Base-by-base conservation (phyloP, 139 green algal genomes). In the Tetraselmis striata region DNA sequence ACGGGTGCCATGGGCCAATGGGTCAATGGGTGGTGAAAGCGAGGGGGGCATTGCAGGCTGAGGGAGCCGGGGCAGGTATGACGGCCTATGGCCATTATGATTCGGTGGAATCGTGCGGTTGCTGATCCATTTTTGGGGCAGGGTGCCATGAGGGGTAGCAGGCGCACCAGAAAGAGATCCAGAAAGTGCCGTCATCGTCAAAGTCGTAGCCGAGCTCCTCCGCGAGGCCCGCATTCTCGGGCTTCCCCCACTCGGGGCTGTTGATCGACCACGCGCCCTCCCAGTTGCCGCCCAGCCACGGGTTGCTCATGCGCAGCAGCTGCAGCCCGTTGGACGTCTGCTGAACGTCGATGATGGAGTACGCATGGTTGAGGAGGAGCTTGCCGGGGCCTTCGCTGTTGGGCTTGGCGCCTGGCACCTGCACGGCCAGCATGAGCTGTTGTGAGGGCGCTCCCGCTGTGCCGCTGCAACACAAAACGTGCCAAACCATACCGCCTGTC, bases 301-400 rank as follows among this genome's bases (percentile, higher is more conserved):
- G 82, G 83, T 87, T 90, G 59, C 90, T 83, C 81, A 92, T 18
- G 23, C 86, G 82, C 79, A 90, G 32, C 77, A 92, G 80, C 77
- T 77, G 83, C 5, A 82, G 28, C 2, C 75, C n/a, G 31, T 84
- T 77, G 32, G n/a, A 30, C n/a, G 86, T 29, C 25, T 86, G 2
- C 22, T 79, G 82, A 28, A 67, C 45, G 45, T 67, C 45, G 45
- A 80, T 58, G 77, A 80, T 58, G 27, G 45, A 67, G 45, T 67
- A 67, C 11, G 45, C 45, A 18, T 32, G 29, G 29, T 80, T 80
- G 28, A 80, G 77, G 28, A 32, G 32, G 2, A 32, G 31, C 77
- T 32, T 80, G 2, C 29, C n/a, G 28, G 32, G 27, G 77, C 77
- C 28, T 32, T 31, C n/a, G 28, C 28, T 32, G 77, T 80, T 32